Conservation (phyloP, 2,329 filamentous ascomycete species). For the Aspergillus persii region DNA sequence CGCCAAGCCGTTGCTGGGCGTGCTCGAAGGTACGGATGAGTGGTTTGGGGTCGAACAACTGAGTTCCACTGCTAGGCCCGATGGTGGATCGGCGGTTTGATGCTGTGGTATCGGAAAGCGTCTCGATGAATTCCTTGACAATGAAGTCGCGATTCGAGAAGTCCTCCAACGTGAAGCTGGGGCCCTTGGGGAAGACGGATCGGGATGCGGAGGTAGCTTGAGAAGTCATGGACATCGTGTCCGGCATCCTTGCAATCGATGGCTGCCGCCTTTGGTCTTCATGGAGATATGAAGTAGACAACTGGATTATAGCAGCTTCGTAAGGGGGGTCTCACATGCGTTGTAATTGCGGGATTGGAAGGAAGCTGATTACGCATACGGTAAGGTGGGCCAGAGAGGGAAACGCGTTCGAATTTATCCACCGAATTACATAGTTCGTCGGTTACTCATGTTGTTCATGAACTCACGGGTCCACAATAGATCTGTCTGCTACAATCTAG, state of each 20-base stretch:
- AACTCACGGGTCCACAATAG: not conserved
- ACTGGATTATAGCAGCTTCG: not conserved
- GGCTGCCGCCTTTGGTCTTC: constrained; percentile 1
- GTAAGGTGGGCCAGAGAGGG: not conserved
- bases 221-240: constrained; percentile 41
- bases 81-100: constrained; percentile 73
- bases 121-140: constrained; percentile 95
- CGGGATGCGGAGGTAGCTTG: constrained; percentile 51
- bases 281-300: constrained; percentile 1
- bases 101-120: constrained; percentile 79
- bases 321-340: not conserved
- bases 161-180: constrained; percentile 83
- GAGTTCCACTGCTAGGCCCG: constrained; percentile 33
- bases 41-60: constrained; percentile 89
- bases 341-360: not conserved
- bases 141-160: constrained; percentile 92
- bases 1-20: constrained; percentile 53
- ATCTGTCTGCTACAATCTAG: not conserved
- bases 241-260: constrained; percentile 33
- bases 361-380: not conserved
- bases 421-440: too few relatives aligned
- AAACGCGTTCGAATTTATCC: not conserved
- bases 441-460: too few relatives aligned
- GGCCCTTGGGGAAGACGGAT: constrained; percentile 72
- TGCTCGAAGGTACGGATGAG: constrained; percentile 91